A percentile compares a stretch with the other conserved stretches of the same genome.
Conservation (phyloP, 768 basidiomycete genomes). For the Rubroboletus satanas region DNA sequence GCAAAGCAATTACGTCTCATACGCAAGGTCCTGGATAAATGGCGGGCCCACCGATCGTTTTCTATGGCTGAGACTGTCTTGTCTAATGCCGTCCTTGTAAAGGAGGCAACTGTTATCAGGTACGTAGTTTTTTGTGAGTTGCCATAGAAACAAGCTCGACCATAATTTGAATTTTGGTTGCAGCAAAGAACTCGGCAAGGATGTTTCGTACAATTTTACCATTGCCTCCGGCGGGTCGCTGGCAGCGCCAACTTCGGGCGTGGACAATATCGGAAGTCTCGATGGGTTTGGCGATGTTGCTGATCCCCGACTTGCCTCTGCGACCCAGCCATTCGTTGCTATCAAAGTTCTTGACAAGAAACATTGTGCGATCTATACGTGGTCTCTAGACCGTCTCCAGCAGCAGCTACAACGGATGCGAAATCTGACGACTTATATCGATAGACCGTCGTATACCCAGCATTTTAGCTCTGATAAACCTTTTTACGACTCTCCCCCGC, state of each 20-base stretch:
- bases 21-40: conserved; percentile 76
- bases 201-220: conserved; percentile 89
- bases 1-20: conserved; percentile 80
- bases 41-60: conserved; percentile 81
- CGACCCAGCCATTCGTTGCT: conserved; percentile 77
- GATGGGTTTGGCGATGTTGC: conserved; percentile 91
- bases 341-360: conserved; percentile 90
- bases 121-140: conserved; percentile 26
- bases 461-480: conserved; percentile 93
- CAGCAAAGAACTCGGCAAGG: conserved; percentile 84
- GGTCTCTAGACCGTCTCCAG: conserved; percentile 86
- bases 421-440: conserved; percentile 84
- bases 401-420: conserved; percentile 92
- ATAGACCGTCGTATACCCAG: conserved; percentile 87
- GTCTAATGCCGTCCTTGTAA: conserved; percentile 78
- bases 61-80: conserved; percentile 90
- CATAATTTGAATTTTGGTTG: conserved; percentile 7
- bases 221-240: conserved; percentile 80
- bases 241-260: conserved; percentile 74
- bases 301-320: conserved; percentile 71
- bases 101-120: conserved; percentile 96
- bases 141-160: not conserved
- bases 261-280: conserved; percentile 81
- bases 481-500: conserved; percentile 85
- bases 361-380: conserved; percentile 83